phyloP scores from a whole-genome alignment of 2,329 filamentous ascomycete genomes.

The Periconia macrospinosa region DNA sequence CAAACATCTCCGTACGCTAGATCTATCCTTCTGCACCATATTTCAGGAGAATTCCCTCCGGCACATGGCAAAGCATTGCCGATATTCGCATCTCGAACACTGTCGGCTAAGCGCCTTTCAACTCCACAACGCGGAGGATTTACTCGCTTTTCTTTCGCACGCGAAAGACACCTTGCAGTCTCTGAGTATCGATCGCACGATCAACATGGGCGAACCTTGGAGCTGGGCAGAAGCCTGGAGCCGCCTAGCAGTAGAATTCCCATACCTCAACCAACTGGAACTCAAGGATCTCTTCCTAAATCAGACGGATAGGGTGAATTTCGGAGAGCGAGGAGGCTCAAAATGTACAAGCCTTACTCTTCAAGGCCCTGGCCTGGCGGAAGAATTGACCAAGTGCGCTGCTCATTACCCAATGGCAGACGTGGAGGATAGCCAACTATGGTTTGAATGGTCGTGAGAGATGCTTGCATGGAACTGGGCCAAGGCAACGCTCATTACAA shows the following conservation, averaged over 20 bases:
- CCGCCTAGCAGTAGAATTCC: conserved; percentile 11
- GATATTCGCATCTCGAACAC: conserved; percentile 12
- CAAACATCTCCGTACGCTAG: conserved; percentile 15
- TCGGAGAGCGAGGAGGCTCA: conserved; percentile 3
- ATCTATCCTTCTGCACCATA: conserved; percentile 26
- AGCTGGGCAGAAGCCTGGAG: conserved; percentile 18
- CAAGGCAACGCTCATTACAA: conserved; percentile 20
- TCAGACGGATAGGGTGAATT: conserved; percentile 7
- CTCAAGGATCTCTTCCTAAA: conserved; percentile 15
- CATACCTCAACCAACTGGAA: conserved; percentile 8
- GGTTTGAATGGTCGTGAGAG: no score
- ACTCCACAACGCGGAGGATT: conserved; percentile 9
- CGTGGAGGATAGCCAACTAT: no score
- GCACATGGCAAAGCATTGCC: conserved; percentile 24
- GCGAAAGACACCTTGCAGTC: conserved; percentile 10
- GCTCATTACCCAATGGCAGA: background rate
- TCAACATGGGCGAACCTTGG: conserved; percentile 11
- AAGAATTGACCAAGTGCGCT: conserved; percentile 7
- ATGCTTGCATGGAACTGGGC: conserved; percentile 11
- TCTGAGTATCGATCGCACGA: conserved; percentile 15
- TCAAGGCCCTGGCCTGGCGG: conserved; percentile 7
- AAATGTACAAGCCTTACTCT: conserved; percentile 1
- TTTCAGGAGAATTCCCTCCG: conserved; percentile 26
- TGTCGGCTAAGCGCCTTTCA: conserved; percentile 23
- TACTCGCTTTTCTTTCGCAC: conserved; percentile 17